Base-by-base conservation (phyloP, 2,329 filamentous ascomycete species). In the Colletotrichum somersetense region DNA sequence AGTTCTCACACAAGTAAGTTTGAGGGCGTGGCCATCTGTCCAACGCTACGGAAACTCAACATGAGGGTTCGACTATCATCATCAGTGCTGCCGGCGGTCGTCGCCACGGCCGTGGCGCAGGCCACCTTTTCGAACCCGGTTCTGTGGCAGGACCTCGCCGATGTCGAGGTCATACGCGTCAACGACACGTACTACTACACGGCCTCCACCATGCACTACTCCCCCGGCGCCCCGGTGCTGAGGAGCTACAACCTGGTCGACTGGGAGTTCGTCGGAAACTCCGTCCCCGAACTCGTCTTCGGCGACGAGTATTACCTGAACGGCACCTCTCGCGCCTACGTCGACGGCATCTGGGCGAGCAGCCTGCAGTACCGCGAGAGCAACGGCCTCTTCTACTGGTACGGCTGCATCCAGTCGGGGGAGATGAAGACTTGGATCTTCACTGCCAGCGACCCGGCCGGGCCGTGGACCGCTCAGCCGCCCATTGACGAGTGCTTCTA, bases 331-430 rank as follows among this genome's bases (percentile, higher is more conserved):
- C 77, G 80, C 3, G 86, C 86, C 0, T 89, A 89, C 72, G 82
- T 85, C 7, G 81, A 83, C 59, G 88, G 88, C 5, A 88, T 86
- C 38, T 89, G 86, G 85, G 88, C 88, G 0, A 87, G 83, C 3
- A 85, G 83, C 0, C 78, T 89, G 42, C 72, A 74, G 5, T 75
- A 75, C 46, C 72, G 75, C 4, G 67, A 73, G 57, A 71, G 69
- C 33, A 73, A 75, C 33, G 74, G 67, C 8, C 40, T 69, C 1
- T 75, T 68, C 38, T 75, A 75, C 69, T 75, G 74, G 74, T 66
- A 73, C 14, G 75, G 74, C 1, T 75, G 74, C 62, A 74, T 75
- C 30, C 57, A 72, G 11, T 62, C 52, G 1, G 67, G 74, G 3
- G 62, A 53, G 20, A 65, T 58, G 38, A 71, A 61, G n/a, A 75